Conservation (phyloP, 2,329 filamentous ascomycete genomes). For the Stemphylium vesicarium region DNA sequence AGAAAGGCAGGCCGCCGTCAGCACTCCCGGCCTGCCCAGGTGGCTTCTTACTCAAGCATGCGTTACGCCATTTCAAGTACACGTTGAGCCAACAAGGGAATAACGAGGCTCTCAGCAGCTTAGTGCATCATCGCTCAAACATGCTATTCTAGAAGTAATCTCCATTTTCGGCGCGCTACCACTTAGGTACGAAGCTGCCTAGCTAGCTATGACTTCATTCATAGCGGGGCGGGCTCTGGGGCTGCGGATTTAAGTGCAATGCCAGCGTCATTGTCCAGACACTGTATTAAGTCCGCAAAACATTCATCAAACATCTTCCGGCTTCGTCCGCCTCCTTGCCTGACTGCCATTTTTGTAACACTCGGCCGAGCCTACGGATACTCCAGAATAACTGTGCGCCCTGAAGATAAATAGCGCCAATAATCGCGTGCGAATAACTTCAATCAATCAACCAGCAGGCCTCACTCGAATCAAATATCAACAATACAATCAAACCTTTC, state of each 20-base stretch:
- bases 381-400: not conserved
- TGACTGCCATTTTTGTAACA: not conserved
- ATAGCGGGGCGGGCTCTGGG: slow-evolving; percentile 1
- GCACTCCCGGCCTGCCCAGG: not conserved
- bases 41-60: not conserved
- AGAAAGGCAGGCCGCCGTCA: not conserved
- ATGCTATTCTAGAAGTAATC: not conserved
- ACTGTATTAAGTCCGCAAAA: not conserved
- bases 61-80: too few relatives aligned
- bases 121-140: too few relatives aligned
- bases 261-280: slow-evolving; percentile 1
- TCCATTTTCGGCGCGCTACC: not conserved
- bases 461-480: not conserved
- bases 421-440: not conserved
- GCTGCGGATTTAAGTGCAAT: not conserved
- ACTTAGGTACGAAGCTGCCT: not conserved
- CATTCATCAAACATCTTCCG: not conserved
- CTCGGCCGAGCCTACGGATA: not conserved
- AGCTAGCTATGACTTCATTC: slow-evolving; percentile 3
- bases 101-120: not conserved
- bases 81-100: not conserved
- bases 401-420: not conserved
- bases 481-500: not conserved
- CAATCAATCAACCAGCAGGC: not conserved
- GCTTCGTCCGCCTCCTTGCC: not conserved